Conservation (phyloP, 2,329 filamentous ascomycete genomes). For the Aspergillus vadensis region DNA sequence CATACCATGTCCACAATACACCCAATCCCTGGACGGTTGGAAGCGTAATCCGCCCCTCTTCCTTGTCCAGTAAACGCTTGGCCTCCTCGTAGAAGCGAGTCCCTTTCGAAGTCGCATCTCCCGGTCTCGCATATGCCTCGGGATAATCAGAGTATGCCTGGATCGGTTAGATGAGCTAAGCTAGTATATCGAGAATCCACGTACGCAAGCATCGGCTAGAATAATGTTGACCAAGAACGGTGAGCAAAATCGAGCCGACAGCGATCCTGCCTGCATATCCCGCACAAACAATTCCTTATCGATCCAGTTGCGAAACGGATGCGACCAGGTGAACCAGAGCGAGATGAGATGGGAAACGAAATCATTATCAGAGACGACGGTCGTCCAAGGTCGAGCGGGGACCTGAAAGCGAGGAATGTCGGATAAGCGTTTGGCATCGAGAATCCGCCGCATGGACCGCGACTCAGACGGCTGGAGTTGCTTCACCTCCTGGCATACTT, state of each 20-base stretch:
- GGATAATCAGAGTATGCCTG: conserved; percentile 34
- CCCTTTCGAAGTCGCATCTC: conserved; percentile 25
- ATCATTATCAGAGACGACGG: conserved; percentile 25
- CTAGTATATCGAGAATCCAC: conserved; percentile 7
- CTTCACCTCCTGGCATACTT: conserved; percentile 21
- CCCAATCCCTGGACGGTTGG: conserved; percentile 35
- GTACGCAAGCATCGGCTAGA: conserved; percentile 34
- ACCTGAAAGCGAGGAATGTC: conserved; percentile 27
- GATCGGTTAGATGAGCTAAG: background rate
- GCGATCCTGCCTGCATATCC: conserved; percentile 35
- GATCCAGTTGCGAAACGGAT: conserved; percentile 35
- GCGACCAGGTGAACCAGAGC: conserved; percentile 34
- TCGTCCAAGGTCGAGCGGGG: conserved; percentile 34
- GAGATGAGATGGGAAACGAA: conserved; percentile 37
- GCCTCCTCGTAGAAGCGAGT: conserved; percentile 39
- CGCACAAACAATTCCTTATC: conserved; percentile 38
- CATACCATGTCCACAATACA: conserved; percentile 35
- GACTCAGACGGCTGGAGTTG: conserved; percentile 21
- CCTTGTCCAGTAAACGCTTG: conserved; percentile 31
- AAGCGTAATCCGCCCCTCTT: conserved; percentile 34
- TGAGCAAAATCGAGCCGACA: conserved; percentile 34
- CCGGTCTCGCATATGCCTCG: conserved; percentile 23
- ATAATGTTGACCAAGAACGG: conserved; percentile 40
- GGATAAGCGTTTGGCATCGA: conserved; percentile 20
- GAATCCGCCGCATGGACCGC: conserved; percentile 17